Evolutionary conservation across 768 basidiomycete species (phyloP).

Genomic region (Phylloporus sp.): DNA sequence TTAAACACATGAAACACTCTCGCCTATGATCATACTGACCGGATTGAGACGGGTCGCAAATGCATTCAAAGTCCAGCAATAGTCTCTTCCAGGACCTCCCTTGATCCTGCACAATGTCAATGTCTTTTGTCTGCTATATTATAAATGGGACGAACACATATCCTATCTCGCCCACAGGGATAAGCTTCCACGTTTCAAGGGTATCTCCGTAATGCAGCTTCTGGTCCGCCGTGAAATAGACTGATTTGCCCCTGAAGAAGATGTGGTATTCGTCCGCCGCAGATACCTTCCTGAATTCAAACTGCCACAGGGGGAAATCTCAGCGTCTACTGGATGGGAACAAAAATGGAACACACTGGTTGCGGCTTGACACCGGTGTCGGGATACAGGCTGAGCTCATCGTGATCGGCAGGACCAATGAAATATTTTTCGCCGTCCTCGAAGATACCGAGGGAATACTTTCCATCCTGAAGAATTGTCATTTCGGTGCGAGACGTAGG

Average conservation of each 20-base stretch:
- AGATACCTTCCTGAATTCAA: neutral
- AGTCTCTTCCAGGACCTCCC: neutral
- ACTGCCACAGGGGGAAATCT: neutral
- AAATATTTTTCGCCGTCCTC: neutral
- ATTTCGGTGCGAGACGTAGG: neutral
- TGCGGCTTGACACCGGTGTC: neutral
- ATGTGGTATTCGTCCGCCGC: neutral
- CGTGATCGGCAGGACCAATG: neutral
- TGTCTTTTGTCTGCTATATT: neutral
- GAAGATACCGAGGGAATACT: neutral
- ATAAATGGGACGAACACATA: neutral
- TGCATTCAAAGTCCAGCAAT: neutral
- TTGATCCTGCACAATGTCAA: neutral
- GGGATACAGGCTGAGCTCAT: neutral
- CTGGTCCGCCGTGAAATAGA: neutral
- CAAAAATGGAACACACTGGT: neutral
- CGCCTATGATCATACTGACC: neutral
- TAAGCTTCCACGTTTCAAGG: neutral
- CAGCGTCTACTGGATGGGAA: neutral
- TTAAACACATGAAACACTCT: neutral
- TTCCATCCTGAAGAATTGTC: neutral
- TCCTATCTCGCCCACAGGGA: neutral
- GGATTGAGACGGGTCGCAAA: neutral
- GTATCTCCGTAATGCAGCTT: neutral
- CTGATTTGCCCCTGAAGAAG: neutral